Evolutionary conservation across 169 alveolate genomes (phyloP), one percentile per base, ranked within the genome.

Genomic region (Hepatocystis sp.): DNA sequence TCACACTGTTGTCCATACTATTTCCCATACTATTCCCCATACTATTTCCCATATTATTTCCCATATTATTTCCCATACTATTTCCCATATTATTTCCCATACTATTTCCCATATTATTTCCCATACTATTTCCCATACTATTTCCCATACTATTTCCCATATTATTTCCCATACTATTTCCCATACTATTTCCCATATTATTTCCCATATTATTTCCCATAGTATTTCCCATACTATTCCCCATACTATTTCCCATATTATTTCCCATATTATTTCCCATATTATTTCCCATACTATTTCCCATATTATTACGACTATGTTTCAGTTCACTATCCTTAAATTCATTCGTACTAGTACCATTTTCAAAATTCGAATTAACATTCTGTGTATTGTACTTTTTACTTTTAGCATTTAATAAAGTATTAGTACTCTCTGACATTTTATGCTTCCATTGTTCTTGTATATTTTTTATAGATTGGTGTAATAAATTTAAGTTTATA

Each of bases 391-490:
- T 21, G n/a, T 56, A 36, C 15, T 67, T 28, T 21, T 67, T 55
- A 27, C 13, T n/a, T 11, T 2, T 15, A 1, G n/a, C 56, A 15
- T 10, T 67, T 10, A 21, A 56, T 39, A 17, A 44, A 39, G 21
- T 27, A 52, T 5, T 60, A 42, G 13, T 34, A 7, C 19, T 25
- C 42, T 17, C 19, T 67, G 25, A 21, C 53, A 39, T 28, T 17
- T 19, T 32, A 11, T 19, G n/a, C 58, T 30, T 67, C 66, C 55
- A 51, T 44, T 76, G 56, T 10, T 63, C 58, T 19, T 44, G 39
- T 44, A 76, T 76, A 42, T 32, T 40, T 51, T 60, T 76, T 52
- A 44, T 49, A 49, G 58, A 76, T 13, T 60, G 78, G 13, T 30
- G 52, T 8, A 76, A 44, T 39, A 76, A 47, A 17, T 47, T 47